Evolutionary conservation across 768 basidiomycete genomes (phyloP), one percentile per base, ranked within the genome.

Genomic region (Suillus sp.): DNA sequence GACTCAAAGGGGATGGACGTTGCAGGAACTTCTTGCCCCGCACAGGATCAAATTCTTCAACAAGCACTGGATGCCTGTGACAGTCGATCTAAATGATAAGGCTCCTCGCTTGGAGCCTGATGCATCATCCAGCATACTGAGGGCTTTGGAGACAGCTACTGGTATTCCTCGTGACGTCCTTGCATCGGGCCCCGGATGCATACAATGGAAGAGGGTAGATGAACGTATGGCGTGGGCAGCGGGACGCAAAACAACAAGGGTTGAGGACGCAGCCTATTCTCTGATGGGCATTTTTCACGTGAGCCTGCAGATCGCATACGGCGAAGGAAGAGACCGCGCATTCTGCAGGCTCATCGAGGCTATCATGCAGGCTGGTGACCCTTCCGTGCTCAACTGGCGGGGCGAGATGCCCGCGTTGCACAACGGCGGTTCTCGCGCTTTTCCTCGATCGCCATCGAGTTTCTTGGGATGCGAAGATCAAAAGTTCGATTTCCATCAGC

Each of bases 251-350:
- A 74, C 72, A n/a, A 68, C 67, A 9, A 64, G 66, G 40, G 53
- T 62, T 13, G 72, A 74, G 56, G 72, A 74, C 42, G 30, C 30
- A 3, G 69, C 72, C 16, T 74, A 73, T 47, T 69, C 61, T 2
- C 62, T 74, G 16, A 60, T 74, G 18, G 71, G 71, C 20, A n/a
- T 74, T 20, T 70, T 74, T 53, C 59, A 71, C 16, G 64, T 69
- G 54, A 67, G 63, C 32, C 51, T 74, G 7, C 64, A 68, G 4
- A 63, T 72, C 4, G 63, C 65, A 2, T 73, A 74, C n/a, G 73
- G 71, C 1, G 73, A 71, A 54, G 68, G 67, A 20, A 70, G 64
- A 3, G 60, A 65, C 6, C 61, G 65, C 62, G 73, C 72, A 1
- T 74, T 68, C 60, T 35, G 35, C 61, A 65, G 71, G 47, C 35